A percentile compares a stretch with the other conserved stretches of the same genome.
Evolutionary conservation across 2,329 filamentous ascomycete genomes (phyloP).

Genomic region (Emericellopsis cladophorae): DNA sequence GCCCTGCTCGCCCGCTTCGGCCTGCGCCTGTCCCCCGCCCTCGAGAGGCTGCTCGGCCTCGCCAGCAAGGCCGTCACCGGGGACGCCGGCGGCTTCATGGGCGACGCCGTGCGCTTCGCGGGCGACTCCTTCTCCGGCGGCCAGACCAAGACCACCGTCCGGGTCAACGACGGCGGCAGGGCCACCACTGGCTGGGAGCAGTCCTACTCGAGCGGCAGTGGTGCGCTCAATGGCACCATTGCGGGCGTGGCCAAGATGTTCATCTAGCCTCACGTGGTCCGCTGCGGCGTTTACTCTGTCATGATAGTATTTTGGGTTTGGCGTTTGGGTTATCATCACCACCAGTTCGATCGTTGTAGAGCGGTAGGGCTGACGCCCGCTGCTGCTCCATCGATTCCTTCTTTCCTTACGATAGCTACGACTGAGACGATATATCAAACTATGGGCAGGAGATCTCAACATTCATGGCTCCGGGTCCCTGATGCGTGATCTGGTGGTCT

Average conservation of each 20-base stretch:
- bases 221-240: constrained; percentile 21
- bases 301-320: too few relatives aligned
- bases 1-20: constrained; percentile 71
- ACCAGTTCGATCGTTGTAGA: too few relatives aligned
- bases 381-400: too few relatives aligned
- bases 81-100: constrained; percentile 43
- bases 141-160: constrained; percentile 4
- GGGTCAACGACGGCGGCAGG: constrained; percentile 17
- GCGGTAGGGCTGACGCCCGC: too few relatives aligned
- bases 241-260: constrained; percentile 28
- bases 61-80: constrained; percentile 14
- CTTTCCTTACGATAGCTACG: too few relatives aligned
- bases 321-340: too few relatives aligned
- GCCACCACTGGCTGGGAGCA: constrained; percentile 23
- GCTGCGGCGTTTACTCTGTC: background rate
- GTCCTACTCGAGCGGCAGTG: constrained; percentile 14
- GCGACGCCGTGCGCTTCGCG: constrained; percentile 36
- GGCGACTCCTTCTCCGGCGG: constrained; percentile 16
- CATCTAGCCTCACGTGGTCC: constrained; percentile 14
- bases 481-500: too few relatives aligned
- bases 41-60: constrained; percentile 40
- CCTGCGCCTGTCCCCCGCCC: constrained; percentile 54
- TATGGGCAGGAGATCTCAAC: too few relatives aligned
- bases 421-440: too few relatives aligned
- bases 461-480: too few relatives aligned